These are phyloP conservation scores for Aspergillaceae sp. DNA, from an alignment of 2,329 filamentous ascomycete genomes.

Conservation along the genomic window DNA sequence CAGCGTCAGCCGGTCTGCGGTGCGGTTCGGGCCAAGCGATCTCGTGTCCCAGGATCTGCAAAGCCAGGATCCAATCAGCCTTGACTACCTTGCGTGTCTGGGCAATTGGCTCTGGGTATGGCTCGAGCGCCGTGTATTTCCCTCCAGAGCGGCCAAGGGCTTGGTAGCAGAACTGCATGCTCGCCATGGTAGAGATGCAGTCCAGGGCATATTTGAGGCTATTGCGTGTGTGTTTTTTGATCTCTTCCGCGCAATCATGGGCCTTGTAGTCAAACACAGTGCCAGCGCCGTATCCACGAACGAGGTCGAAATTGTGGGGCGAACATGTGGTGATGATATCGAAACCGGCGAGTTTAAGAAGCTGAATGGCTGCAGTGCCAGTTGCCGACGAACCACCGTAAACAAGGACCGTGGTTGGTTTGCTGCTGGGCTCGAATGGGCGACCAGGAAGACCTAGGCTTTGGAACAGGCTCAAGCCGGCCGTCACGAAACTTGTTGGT, in stretches of 20 bases:
- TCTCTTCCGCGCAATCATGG: slow-evolving; percentile 5
- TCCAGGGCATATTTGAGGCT: slow-evolving; percentile 9
- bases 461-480: slow-evolving; percentile 23
- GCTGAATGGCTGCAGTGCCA: slow-evolving; percentile 36
- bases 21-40: slow-evolving; percentile 5
- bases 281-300: slow-evolving; percentile 39
- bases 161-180: slow-evolving; percentile 12
- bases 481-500: slow-evolving; percentile 18
- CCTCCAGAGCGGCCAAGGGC: slow-evolving; percentile 15
- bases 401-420: neutral
- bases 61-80: slow-evolving; percentile 10
- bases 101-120: neutral
- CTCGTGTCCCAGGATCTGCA: slow-evolving; percentile 8
- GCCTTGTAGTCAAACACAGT: slow-evolving; percentile 6
- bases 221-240: slow-evolving; percentile 12
- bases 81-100: slow-evolving; percentile 3
- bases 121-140: slow-evolving; percentile 14
- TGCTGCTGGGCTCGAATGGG: neutral
- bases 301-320: slow-evolving; percentile 17
- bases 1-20: neutral
- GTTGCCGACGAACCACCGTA: slow-evolving; percentile 31
- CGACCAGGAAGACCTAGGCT: slow-evolving; percentile 14
- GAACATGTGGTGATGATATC: slow-evolving; percentile 33
- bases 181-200: slow-evolving; percentile 5
- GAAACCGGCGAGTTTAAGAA: slow-evolving; percentile 33